Conservation (phyloP, 1,284 basidiomycete genomes). For the Austroboletus niveus region DNA sequence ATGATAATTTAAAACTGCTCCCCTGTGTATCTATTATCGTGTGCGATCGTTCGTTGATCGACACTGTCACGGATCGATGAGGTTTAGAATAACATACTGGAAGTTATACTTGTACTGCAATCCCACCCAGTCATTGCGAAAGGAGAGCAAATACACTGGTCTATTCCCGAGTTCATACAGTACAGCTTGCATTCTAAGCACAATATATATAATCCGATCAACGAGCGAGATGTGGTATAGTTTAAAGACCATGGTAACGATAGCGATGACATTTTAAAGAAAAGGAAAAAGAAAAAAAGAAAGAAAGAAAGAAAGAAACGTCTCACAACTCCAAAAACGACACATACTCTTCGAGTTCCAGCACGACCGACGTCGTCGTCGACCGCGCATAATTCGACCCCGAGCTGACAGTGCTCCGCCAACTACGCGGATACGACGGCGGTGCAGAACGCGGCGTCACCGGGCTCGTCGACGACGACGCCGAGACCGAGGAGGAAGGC, state of each 20-base stretch:
- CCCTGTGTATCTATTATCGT: too few relatives aligned
- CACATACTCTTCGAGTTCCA: constrained; percentile 24
- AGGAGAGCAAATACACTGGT: background rate
- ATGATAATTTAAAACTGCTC: too few relatives aligned
- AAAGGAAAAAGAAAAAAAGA: too few relatives aligned
- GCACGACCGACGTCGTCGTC: constrained; percentile 7
- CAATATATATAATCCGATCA: background rate
- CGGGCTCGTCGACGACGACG: background rate
- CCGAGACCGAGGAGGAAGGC: background rate
- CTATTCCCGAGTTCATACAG: background rate
- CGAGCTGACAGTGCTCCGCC: background rate
- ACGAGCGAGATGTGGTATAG: too few relatives aligned
- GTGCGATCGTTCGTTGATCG: too few relatives aligned
- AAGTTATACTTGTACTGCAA: too few relatives aligned
- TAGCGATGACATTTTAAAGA: background rate
- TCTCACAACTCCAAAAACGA: constrained; percentile 29
- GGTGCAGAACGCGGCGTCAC: background rate
- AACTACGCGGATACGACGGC: background rate
- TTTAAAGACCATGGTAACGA: background rate
- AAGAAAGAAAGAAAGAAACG: background rate
- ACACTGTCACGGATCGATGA: too few relatives aligned
- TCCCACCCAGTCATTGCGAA: background rate
- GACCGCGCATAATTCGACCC: background rate
- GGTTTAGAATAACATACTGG: too few relatives aligned
- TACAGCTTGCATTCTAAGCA: background rate